Evolutionary conservation across 1,284 basidiomycete genomes (phyloP), one percentile per base, ranked within the genome.

Genomic region (Ustilago trichophora): DNA sequence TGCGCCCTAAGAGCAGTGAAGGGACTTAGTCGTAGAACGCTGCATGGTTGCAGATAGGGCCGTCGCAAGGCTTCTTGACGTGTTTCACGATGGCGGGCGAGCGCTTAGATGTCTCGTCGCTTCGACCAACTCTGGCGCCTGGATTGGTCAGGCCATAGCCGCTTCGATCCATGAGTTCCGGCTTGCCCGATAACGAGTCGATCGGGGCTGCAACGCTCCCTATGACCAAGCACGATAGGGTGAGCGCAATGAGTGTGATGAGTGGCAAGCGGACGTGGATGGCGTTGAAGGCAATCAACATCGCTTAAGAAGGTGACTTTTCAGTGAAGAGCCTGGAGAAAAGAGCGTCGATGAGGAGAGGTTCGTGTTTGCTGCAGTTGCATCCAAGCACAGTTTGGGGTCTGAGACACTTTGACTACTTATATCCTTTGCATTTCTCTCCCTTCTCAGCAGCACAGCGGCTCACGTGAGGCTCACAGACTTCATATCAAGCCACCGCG

Each of bases 1-100:
- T n/a, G n/a, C n/a, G n/a, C n/a, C n/a, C n/a, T n/a, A n/a, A n/a
- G n/a, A n/a, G n/a, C n/a, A n/a, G n/a, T n/a, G n/a, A n/a, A n/a
- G n/a, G n/a, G n/a, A n/a, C n/a, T n/a, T 35, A 56, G 18, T 53
- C 50, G 25, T 41, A 36, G 22, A 60, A 67, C 6, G 37, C 48
- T 10, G 57, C 64, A 26, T 67, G 64, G n/a, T 53, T 67, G 49
- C 64, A 67, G 16, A 60, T 67, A 18, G 38, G 29, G 6, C 54
- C 45, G 15, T 54, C 45, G 50, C 62, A 65, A 9, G 33, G 10
- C 4, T 34, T 19, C 21, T 57, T 65, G 40, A 42, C 43, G 26
- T 66, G 55, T 36, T 66, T 58, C 29, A 51, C 43, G 16, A 66
- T 55, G 19, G 46, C 22, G 6, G 42, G 25, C 8, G 38, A 40